phyloP scores from a whole-genome alignment of 2,329 filamentous ascomycete species.

The Pseudogymnoascus sp. region DNA sequence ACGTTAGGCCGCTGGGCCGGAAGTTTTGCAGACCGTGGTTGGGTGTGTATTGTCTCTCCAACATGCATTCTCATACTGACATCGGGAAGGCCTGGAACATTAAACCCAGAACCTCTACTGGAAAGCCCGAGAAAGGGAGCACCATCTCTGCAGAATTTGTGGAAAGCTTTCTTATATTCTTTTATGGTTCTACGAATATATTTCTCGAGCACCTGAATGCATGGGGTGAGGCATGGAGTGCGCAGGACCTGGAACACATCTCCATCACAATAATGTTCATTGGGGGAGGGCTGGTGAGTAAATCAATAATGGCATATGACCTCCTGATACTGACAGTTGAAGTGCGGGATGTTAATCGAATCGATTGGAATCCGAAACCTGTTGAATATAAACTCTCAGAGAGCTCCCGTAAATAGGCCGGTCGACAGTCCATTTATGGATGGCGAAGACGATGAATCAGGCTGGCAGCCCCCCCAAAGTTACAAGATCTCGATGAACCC shows the following conservation, averaged over 20 bases:
- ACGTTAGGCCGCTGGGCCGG: conserved; percentile 83
- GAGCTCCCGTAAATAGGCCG: conserved; percentile 31
- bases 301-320: neutral
- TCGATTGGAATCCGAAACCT: conserved; percentile 60
- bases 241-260: conserved; percentile 81
- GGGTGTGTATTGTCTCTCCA: conserved; percentile 51
- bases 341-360: conserved; percentile 80
- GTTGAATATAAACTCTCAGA: conserved; percentile 40
- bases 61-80: conserved; percentile 18
- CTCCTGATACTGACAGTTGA: conserved; percentile 19
- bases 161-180: conserved; percentile 82
- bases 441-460: conserved; percentile 36
- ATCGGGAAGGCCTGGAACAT: conserved; percentile 70
- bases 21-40: conserved; percentile 78
- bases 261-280: conserved; percentile 93
- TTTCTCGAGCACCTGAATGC: conserved; percentile 82
- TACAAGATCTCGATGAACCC: conserved; percentile 79
- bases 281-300: conserved; percentile 72
- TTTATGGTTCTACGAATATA: conserved; percentile 83
- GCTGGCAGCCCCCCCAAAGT: conserved; percentile 50
- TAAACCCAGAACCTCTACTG: conserved; percentile 44
- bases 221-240: conserved; percentile 62
- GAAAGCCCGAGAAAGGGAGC: conserved; percentile 48
- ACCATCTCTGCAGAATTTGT: conserved; percentile 76
- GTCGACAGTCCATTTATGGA: conserved; percentile 25